A percentile compares a stretch with the other conserved stretches of the same genome.
These are phyloP conservation scores for Kingdonia uniflora DNA, from an alignment of 164 flowering plant species.

Conservation along the genomic window DNA sequence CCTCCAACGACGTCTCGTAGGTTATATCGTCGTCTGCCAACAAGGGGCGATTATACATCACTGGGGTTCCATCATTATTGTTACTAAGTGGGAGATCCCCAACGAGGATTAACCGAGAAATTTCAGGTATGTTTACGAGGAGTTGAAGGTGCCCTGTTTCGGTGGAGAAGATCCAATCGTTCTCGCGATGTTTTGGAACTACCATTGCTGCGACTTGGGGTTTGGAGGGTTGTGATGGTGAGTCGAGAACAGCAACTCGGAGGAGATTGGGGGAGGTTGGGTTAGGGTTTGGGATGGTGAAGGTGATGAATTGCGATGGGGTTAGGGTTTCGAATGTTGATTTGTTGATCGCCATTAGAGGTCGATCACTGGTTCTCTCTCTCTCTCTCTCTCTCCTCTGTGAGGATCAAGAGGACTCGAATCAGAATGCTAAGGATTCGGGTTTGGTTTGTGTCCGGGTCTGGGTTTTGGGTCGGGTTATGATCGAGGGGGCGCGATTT, in stretches of 20 bases:
- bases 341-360: slow-evolving; percentile 44
- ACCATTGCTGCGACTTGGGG: slow-evolving; percentile 57
- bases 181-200: slow-evolving; percentile 61
- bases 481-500: too few relatives aligned
- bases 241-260: slow-evolving; percentile 64
- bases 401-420: too few relatives aligned
- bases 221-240: slow-evolving; percentile 21
- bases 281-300: slow-evolving; percentile 50
- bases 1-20: slow-evolving; percentile 23
- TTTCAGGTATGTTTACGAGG: slow-evolving; percentile 32
- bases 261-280: slow-evolving; percentile 11
- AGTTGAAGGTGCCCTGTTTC: slow-evolving; percentile 69
- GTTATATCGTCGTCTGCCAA: too few relatives aligned
- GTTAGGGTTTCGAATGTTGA: slow-evolving; percentile 44
- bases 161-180: slow-evolving; percentile 85
- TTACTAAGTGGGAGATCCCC: slow-evolving; percentile 30
- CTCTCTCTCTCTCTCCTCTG: too few relatives aligned
- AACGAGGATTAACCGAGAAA: slow-evolving; percentile 64
- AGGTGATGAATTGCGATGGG: slow-evolving; percentile 66
- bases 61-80: too few relatives aligned
- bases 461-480: too few relatives aligned
- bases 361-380: too few relatives aligned
- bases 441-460: too few relatives aligned
- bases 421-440: too few relatives aligned
- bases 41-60: too few relatives aligned